These are phyloP conservation scores for Leccinum aurantiacum DNA, from an alignment of 768 basidiomycete genomes.

Conservation along the genomic window DNA sequence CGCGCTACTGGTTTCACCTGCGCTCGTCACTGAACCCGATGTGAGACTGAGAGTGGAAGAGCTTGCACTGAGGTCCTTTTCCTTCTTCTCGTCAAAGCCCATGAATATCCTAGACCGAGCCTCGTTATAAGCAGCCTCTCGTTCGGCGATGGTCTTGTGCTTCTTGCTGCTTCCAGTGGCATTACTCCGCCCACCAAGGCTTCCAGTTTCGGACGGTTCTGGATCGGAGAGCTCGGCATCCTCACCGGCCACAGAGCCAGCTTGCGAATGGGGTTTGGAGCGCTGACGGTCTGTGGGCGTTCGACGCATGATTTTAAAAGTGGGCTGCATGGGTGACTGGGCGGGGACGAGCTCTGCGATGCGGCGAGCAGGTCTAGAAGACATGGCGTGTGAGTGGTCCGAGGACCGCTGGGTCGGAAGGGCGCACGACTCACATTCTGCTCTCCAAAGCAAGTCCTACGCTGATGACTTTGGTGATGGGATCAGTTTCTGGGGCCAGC, in stretches of 20 bases:
- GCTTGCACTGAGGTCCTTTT: constrained; percentile 72
- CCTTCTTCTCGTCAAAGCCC: constrained; percentile 73
- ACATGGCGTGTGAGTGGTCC: constrained; percentile 16
- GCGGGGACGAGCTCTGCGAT: constrained; percentile 77
- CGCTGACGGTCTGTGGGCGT: constrained; percentile 51
- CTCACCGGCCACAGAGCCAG: constrained; percentile 71
- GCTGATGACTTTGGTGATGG: constrained; percentile 58
- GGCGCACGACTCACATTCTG: constrained; percentile 59
- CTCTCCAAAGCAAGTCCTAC: constrained; percentile 63
- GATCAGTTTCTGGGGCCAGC: constrained; percentile 69
- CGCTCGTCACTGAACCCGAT: constrained; percentile 61
- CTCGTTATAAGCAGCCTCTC: constrained; percentile 87
- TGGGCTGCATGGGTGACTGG: constrained; percentile 66
- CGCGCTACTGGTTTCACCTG: constrained; percentile 57
- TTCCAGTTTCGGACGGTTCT: constrained; percentile 81
- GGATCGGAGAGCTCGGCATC: constrained; percentile 76
- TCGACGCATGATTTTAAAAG: constrained; percentile 88
- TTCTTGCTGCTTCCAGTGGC: constrained; percentile 63
- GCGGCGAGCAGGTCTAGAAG: constrained; percentile 61
- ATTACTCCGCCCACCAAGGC: constrained; percentile 67
- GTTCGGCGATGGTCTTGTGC: constrained; percentile 77
- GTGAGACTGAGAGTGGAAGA: constrained; percentile 73
- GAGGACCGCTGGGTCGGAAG: background rate
- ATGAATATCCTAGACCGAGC: constrained; percentile 86
- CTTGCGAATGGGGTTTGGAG: constrained; percentile 63